Evolutionary conservation across 768 basidiomycete species (phyloP).

Genomic region (Termitomyces sp.): DNA sequence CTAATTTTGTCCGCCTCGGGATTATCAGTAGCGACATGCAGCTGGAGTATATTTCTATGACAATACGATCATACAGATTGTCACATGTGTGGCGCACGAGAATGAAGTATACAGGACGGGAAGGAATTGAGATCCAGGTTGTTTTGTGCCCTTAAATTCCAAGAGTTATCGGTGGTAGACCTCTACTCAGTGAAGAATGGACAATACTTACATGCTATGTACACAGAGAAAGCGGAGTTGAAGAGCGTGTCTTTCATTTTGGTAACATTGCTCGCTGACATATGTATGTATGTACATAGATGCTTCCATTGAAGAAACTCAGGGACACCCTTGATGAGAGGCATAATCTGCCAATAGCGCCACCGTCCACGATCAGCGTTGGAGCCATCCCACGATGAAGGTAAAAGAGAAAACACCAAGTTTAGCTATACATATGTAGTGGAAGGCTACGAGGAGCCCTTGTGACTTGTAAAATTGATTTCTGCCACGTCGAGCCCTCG

Average conservation of each 20-base stretch:
- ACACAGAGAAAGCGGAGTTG: not conserved
- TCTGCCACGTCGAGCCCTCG: not conserved
- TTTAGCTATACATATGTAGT: too few relatives aligned
- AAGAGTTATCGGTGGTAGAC: not conserved
- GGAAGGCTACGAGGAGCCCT: not conserved
- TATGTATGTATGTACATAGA: not conserved
- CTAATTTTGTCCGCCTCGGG: not conserved
- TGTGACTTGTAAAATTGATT: not conserved
- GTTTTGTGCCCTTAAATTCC: not conserved
- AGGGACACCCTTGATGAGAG: not conserved
- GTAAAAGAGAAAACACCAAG: not conserved
- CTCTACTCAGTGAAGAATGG: not conserved
- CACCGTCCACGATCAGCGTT: too few relatives aligned
- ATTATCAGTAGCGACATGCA: not conserved
- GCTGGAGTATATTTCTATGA: not conserved
- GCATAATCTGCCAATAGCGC: not conserved
- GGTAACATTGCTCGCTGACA: not conserved
- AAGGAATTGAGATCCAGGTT: not conserved
- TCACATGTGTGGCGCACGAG: not conserved
- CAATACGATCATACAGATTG: not conserved
- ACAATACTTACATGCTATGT: not conserved
- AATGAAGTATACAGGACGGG: not conserved
- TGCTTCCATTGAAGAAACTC: not conserved
- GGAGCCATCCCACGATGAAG: not conserved
- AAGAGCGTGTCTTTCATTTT: not conserved